Percentiles rank a stretch among this genome's conserved stretches.
Conservation (phyloP, 176 grass and related monocot genomes). For the Chloris gayana region DNA sequence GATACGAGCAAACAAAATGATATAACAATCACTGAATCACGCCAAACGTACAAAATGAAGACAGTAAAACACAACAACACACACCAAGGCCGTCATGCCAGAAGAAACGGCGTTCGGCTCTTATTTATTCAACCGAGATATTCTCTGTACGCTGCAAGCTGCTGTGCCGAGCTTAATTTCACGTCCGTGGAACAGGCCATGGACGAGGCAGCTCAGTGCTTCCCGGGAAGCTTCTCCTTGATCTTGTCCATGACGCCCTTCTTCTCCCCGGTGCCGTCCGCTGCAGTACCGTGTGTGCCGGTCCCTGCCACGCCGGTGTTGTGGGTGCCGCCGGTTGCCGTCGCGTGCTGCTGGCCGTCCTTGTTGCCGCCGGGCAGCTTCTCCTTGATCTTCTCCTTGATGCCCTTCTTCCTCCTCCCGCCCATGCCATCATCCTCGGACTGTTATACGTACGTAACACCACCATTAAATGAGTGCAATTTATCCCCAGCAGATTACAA, state of each 20-base stretch:
- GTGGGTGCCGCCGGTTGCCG: neutral
- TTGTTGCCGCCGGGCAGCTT: constrained; percentile 27
- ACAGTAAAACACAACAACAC: no score
- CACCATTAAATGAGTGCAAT: neutral
- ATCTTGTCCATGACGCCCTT: neutral
- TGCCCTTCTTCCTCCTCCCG: constrained; percentile 63
- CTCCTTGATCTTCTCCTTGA: constrained; percentile 83
- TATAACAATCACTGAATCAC: no score
- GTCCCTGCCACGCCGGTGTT: neutral
- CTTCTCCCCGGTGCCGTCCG: neutral
- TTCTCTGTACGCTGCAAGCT: no score
- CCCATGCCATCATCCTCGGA: constrained; percentile 73
- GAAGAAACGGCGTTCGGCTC: no score
- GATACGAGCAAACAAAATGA: no score
- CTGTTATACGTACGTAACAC: neutral
- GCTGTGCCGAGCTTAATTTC: no score
- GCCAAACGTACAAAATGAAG: no score
- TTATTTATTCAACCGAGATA: no score
- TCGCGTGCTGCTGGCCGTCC: neutral
- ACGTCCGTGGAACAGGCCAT: no score
- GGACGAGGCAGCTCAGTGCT: neutral
- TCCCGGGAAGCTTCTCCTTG: neutral
- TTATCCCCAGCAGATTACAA: no score
- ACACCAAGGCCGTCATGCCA: no score
- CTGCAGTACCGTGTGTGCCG: neutral